These are phyloP conservation scores for Triticum dicoccoides DNA, from an alignment of 176 grass and related monocot genomes.

Conservation along the genomic window DNA sequence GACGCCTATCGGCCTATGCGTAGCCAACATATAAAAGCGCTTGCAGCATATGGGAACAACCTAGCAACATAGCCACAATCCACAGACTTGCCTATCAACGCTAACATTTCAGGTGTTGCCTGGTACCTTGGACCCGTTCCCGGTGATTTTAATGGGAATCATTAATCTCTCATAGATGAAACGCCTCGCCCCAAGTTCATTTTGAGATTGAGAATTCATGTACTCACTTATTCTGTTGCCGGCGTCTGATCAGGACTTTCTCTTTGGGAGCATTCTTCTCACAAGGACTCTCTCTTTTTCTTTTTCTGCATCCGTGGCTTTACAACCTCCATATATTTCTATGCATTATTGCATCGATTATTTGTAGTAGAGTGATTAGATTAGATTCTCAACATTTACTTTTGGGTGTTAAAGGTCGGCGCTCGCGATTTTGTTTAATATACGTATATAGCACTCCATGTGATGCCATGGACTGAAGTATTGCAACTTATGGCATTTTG, in stretches of 20 bases:
- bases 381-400: constrained; percentile 33
- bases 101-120: neutral
- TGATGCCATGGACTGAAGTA: constrained; percentile 28
- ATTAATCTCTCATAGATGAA: no score
- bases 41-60: neutral
- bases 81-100: neutral
- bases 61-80: neutral
- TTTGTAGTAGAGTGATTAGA: constrained; percentile 6
- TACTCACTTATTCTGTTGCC: neutral
- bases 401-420: constrained; percentile 11
- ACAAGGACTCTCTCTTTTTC: neutral
- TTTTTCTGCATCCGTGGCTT: neutral
- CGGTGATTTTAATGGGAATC: no score
- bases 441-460: neutral
- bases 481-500: constrained; percentile 2
- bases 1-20: neutral
- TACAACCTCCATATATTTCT: constrained; percentile 13
- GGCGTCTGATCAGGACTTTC: neutral
- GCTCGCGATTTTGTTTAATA: neutral
- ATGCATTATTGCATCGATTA: constrained; percentile 26
- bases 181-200: no score
- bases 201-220: no score
- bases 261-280: neutral
- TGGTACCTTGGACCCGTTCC: neutral
- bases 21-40: neutral